phyloP scores from a whole-genome alignment of 768 basidiomycete genomes.

The Hygrophorus pudorinus region DNA sequence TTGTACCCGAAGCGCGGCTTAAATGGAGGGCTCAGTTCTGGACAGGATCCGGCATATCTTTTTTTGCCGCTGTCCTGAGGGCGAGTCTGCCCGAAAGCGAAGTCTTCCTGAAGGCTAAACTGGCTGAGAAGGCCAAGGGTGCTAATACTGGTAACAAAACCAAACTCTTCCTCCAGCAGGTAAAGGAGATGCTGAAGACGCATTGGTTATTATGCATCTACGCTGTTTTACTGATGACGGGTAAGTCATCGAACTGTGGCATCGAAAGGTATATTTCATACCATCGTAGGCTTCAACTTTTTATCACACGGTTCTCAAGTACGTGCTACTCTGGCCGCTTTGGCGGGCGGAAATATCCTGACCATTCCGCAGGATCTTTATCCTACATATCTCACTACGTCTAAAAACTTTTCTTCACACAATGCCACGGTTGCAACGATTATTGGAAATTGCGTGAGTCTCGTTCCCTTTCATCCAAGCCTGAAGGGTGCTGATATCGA shows the following conservation, averaged over 20 bases:
- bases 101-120: constrained; percentile 58
- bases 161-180: constrained; percentile 61
- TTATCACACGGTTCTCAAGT: constrained; percentile 65
- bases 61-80: constrained; percentile 60
- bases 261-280: background rate
- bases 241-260: constrained; percentile 16
- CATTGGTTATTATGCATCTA: constrained; percentile 85
- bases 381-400: constrained; percentile 59
- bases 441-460: constrained; percentile 57
- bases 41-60: constrained; percentile 59
- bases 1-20: constrained; percentile 34
- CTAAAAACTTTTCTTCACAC: constrained; percentile 51
- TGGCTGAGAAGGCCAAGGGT: constrained; percentile 47
- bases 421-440: constrained; percentile 69
- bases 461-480: background rate
- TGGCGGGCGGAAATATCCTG: background rate
- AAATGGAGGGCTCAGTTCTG: constrained; percentile 80
- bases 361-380: constrained; percentile 48
- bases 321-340: constrained; percentile 5
- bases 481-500: background rate
- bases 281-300: constrained; percentile 56
- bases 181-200: constrained; percentile 61
- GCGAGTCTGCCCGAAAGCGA: constrained; percentile 68
- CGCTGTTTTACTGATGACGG: constrained; percentile 73
- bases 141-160: constrained; percentile 49